Evolutionary conservation across 495 filamentous ascomycete genomes (phyloP), one percentile per base, ranked within the genome.

Genomic region (Podospora anserina): DNA sequence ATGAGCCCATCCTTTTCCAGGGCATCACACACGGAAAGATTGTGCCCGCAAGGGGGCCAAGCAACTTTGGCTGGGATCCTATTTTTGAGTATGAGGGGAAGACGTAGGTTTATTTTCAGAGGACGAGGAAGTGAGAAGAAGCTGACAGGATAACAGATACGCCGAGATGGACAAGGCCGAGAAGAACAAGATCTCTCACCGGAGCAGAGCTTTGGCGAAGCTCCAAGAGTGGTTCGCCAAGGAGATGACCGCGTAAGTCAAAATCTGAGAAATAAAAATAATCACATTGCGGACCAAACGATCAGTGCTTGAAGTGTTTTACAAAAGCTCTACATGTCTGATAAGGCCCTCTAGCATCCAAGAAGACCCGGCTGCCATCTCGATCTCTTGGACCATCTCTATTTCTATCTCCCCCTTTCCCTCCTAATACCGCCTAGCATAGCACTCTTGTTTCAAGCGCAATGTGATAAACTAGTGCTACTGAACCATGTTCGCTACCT

Each of bases 31-130:
- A 84, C 65, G 87, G 85, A 74, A 92, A 88, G 76, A 89, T 94
- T 68, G 91, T 94, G 28, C 86, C 88, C n/a, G 80, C 91, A 19
- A 77, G 91, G 68, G 92, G 91, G n/a, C 86, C 88, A 32, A 78
- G 85, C 20, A 85, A 87, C 63, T 98, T 99, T 78, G 95, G 95
- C 15, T 98, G 96, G 95, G 95, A 99, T 76, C 88, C 96, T 0
- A 91, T 96, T 61, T 99, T 99, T 72, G 95, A 99, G 80, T 94
- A 95, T 72, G 87, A 94, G 70, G 94, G 94, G 61, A 81, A 92
- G 79, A 99, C 95, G 80, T 98, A 79, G 78, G 86, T 81, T 26
- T 65, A 5, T 32, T 28, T 11, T 66, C 28, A 30, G 1, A 6
- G 1, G 55, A 9, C 23, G 55, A 20, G 13, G 4, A 58, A 26